Base-by-base conservation (phyloP, 1,284 basidiomycete genomes). In the Caloboletus firmus region DNA sequence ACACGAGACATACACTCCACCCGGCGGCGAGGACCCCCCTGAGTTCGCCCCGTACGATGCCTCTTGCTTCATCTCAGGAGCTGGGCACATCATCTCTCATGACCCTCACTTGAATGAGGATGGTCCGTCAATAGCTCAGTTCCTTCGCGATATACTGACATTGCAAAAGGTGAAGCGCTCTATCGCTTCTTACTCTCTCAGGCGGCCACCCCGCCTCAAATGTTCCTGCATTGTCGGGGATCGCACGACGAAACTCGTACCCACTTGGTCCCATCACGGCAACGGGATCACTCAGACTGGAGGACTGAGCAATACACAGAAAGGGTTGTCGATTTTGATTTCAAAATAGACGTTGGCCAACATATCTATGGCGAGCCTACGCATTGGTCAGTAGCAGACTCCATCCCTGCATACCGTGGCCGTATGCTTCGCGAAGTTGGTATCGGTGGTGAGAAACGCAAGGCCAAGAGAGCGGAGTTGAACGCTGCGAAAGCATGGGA, bases 91-190 rank as follows among this genome's bases (percentile, higher is more conserved):
- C 51, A 72, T 89, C 54, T 87, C 85, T 20, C 88, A 89, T 68
- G 87, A 90, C 63, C 73, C 69, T 13, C 87, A 89, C 66, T 70
- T 90, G 52, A 90, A 89, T 60, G 72, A 80, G 47, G 88, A 94
- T 59, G 87, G 86, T 72, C 31, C 20, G 63, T 59, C 47, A 34
- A 39, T n/a, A 41, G 15, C 5, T 44, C 37, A 31, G 13, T 51
- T 20, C 36, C 26, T 42, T 15, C 5, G 4, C 37, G 3, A 35
- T 44, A 28, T 45, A 50, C 57, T 59, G 46, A 52, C 42, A n/a
- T 45, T 6, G 8, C 54, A 26, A 22, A 55, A 87, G 84, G 85
- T 46, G 87, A 89, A 68, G 87, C 87, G 0, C 74, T 89, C 9
- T 88, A 87, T 65, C 81, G 86, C 43, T 90, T 90, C 69, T 71